A percentile compares a stretch with the other conserved stretches of the same genome.
Evolutionary conservation across 2,329 filamentous ascomycete genomes (phyloP).

Genomic region (Trichoderma cornu-damae): DNA sequence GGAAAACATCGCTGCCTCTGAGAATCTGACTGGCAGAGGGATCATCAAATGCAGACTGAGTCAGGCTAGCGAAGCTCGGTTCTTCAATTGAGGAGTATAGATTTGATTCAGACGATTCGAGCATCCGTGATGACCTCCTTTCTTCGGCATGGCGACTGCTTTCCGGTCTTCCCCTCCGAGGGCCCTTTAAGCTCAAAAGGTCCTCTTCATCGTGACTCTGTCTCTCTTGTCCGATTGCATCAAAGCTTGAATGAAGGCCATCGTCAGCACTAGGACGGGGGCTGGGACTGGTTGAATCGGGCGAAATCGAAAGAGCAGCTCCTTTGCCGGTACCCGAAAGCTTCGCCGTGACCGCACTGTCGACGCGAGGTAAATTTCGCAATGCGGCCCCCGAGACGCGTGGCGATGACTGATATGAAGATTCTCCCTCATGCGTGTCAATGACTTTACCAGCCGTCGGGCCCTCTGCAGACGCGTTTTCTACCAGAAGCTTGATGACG

Average conservation of each 20-base stretch:
- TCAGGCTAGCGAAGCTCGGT: constrained; percentile 64
- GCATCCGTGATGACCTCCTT: constrained; percentile 43
- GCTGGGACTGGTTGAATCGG: constrained; percentile 42
- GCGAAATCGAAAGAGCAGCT: constrained; percentile 52
- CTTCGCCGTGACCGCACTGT: constrained; percentile 36
- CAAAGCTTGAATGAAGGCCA: constrained; percentile 45
- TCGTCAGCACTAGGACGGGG: constrained; percentile 55
- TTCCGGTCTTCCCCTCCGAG: constrained; percentile 54
- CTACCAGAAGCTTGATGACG: constrained; percentile 67
- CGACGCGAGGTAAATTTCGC: constrained; percentile 24
- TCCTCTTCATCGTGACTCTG: constrained; percentile 50
- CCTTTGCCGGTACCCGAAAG: constrained; percentile 56
- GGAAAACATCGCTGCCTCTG: constrained; percentile 80
- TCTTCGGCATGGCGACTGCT: constrained; percentile 47
- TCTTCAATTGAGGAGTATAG: constrained; percentile 67
- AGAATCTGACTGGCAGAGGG: constrained; percentile 90
- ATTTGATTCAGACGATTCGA: constrained; percentile 68
- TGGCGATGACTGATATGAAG: constrained; percentile 22
- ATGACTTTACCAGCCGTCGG: constrained; percentile 25
- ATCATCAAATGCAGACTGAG: constrained; percentile 66
- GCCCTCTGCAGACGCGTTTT: constrained; percentile 51
- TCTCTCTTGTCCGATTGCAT: constrained; percentile 45
- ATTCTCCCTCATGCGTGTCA: constrained; percentile 19
- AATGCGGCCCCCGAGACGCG: constrained; percentile 28
- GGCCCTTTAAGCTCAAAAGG: constrained; percentile 38